Conservation (phyloP, 2,329 filamentous ascomycete genomes). For the Sporothrix euskadiensis region DNA sequence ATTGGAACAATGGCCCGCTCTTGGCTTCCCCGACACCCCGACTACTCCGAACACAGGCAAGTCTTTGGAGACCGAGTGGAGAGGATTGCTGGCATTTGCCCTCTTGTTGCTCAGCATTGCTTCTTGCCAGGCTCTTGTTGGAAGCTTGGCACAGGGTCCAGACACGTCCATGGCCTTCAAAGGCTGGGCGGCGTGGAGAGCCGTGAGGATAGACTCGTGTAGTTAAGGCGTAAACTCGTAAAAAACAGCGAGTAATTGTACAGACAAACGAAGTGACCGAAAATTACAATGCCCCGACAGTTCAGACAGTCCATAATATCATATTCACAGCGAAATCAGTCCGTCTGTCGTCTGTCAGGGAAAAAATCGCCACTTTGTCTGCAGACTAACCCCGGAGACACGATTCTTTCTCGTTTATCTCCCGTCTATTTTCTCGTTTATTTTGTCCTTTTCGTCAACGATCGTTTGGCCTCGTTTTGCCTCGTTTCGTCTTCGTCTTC, state of each 20-base stretch:
- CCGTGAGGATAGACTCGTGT: background rate
- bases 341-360: background rate
- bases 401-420: background rate
- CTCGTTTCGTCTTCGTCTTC: background rate
- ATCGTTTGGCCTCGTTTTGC: background rate
- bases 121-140: background rate
- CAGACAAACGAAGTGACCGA: background rate
- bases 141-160: conserved; percentile 15
- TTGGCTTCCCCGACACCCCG: conserved; percentile 8
- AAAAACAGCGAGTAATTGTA: background rate
- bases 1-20: conserved; percentile 1
- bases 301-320: background rate
- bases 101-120: background rate
- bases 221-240: background rate
- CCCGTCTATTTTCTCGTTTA: background rate
- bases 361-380: background rate
- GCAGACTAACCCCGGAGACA: background rate
- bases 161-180: conserved; percentile 4
- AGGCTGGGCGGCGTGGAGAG: background rate
- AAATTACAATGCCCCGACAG: background rate
- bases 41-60: conserved; percentile 12
- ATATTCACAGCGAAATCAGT: background rate
- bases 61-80: conserved; percentile 14
- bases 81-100: background rate
- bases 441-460: background rate